A percentile compares a stretch with the other conserved stretches of the same genome.
Conservation (phyloP, 331 rosid species). For the Telfairia occidentalis region DNA sequence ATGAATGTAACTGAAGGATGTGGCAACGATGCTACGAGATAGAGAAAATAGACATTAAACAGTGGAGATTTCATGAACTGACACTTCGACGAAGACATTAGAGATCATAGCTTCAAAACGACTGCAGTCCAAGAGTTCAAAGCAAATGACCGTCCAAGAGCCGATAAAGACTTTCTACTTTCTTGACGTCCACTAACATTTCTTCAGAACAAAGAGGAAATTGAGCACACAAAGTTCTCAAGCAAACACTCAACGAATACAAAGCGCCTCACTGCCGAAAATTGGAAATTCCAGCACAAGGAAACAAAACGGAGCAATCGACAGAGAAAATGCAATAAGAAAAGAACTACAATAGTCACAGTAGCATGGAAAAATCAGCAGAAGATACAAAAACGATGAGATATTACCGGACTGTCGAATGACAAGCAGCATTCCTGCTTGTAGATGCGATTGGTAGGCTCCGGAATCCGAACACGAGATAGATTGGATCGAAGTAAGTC, state of each 20-base stretch:
- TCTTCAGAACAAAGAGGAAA: background rate
- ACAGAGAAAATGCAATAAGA: background rate
- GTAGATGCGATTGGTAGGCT: constrained; percentile 95
- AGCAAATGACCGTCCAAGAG: background rate
- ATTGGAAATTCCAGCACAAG: background rate
- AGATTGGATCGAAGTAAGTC: constrained; percentile 78
- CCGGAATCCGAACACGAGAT: constrained; percentile 85
- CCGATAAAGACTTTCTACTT: background rate
- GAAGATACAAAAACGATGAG: background rate
- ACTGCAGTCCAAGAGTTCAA: background rate
- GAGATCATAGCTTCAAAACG: background rate
- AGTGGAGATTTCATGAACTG: too few relatives aligned
- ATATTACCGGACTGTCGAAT: constrained; percentile 68
- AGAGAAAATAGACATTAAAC: background rate
- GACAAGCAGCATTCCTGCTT: constrained; percentile 95
- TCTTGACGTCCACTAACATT: background rate
- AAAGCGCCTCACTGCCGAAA: background rate
- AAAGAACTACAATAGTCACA: background rate
- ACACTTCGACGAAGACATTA: background rate
- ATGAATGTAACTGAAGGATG: background rate
- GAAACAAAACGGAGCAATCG: background rate
- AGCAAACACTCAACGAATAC: background rate
- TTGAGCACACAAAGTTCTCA: background rate
- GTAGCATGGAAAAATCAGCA: background rate
- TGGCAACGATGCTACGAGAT: background rate